phyloP scores from a whole-genome alignment of 495 filamentous ascomycete species.

The Penicillium soppii region DNA sequence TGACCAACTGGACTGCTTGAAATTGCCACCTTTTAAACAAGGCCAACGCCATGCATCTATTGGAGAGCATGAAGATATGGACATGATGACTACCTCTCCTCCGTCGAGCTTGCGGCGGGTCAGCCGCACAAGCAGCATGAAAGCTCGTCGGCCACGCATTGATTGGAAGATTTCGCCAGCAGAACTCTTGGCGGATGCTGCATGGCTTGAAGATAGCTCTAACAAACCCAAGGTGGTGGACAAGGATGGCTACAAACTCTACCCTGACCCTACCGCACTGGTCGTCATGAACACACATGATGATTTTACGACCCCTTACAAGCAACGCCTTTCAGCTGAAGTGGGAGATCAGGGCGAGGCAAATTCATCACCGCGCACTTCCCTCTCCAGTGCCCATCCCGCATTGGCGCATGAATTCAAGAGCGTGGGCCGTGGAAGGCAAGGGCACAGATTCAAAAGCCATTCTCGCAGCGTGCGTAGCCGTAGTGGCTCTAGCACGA shows the following conservation, averaged over 20 bases:
- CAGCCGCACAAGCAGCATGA: conserved; percentile 41
- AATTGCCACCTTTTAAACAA: conserved; percentile 55
- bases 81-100: conserved; percentile 29
- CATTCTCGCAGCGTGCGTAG: conserved; percentile 26
- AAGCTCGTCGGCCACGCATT: conserved; percentile 63
- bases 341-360: conserved; percentile 13
- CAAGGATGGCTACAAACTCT: conserved; percentile 67
- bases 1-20: conserved; percentile 48
- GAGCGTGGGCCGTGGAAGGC: conserved; percentile 34
- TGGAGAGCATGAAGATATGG: conserved; percentile 20
- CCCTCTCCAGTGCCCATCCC: conserved; percentile 30
- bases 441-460: conserved; percentile 26
- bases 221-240: conserved; percentile 78
- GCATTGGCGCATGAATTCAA: conserved; percentile 31
- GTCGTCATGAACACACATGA: conserved; percentile 16
- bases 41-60: conserved; percentile 17
- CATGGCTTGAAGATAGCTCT: conserved; percentile 76
- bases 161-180: conserved; percentile 78
- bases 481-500: conserved; percentile 27
- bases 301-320: conserved; percentile 11
- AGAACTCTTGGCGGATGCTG: conserved; percentile 79
- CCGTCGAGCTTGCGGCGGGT: conserved; percentile 34
- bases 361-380: conserved; percentile 27
- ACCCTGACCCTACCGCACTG: conserved; percentile 43
- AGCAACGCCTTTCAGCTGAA: conserved; percentile 14